Base-by-base conservation (phyloP, 2,329 filamentous ascomycete genomes). In the Fusarium sp. region DNA sequence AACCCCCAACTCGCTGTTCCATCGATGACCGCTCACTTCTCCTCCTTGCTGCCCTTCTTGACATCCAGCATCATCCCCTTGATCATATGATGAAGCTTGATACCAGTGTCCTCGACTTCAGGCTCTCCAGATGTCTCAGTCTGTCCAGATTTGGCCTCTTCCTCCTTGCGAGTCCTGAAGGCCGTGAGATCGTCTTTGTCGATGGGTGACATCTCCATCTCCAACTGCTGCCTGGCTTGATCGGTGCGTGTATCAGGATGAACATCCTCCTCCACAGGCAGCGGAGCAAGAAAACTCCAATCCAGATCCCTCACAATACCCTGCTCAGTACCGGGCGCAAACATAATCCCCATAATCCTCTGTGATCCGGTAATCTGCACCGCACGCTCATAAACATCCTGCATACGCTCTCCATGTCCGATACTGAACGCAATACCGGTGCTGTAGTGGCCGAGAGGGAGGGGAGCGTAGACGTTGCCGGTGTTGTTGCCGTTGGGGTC, bases 321-420 rank as follows among this genome's bases (percentile, higher is more conserved):
- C 18, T 25, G 30, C 2, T 40, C 49, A 0, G 4, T 10, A 7
- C 60, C 42, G 11, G 69, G 65, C 1, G 54, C 49, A 57, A 71
- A 71, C 34, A 71, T 22, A 20, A 69, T 42, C 0, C 69, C 67
- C 27, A 69, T 60, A 2, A 69, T 41, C 11, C 56, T 40, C 8
- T 40, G n/a, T 2, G 65, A 61, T 0, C 32, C 45, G 0, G 60
- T 46, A 2, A 41, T 45, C 10, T 45, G 6, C 6, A 10, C 34
- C 5, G 57, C 45, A 6, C 45, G 51, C 3, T 20, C 37, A 14
- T 42, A 69, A 7, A 41, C 27, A 4, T 46, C 27, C 9, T 44
- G 20, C 13, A 57, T 42, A 4, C 34, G 47, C 16, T 57, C 41
- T n/a, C 13, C 49, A 4, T 52, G 9, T 0, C 55, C 9, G 7